Evolutionary conservation across 495 filamentous ascomycete genomes (phyloP), one percentile per base, ranked within the genome.

Genomic region (Aspergillus egyptiacus): DNA sequence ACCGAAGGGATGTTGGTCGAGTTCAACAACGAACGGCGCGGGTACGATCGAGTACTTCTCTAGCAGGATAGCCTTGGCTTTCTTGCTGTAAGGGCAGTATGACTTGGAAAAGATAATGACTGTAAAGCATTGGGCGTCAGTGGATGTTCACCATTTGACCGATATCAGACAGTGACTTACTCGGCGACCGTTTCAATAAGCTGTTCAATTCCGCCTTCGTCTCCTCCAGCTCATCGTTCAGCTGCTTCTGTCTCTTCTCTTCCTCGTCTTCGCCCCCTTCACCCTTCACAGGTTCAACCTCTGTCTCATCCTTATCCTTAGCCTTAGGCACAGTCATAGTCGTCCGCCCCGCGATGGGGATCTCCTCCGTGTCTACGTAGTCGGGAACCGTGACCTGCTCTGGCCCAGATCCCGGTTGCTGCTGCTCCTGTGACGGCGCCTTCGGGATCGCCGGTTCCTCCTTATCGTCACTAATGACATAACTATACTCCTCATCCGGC

Each of bases 71-170:
- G 67, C 65, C 66, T 98, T 98, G 11, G 91, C 93, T 54, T 76
- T 80, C 51, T 76, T 78, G 35, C 90, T 96, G 71, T 80, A 82
- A 0, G 85, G 88, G 67, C 93, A 98, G 67, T 88, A 95, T 1
- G 85, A 81, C 66, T 97, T 97, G 46, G 89, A 95, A 72, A 97
- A 96, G 43, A 98, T 87, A 58, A 96, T 87, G 40, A 96, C 86
- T 90, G 59, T 37, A 15, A 13, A 48, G 27, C 13, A 4, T 25
- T 2, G 34, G 49, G 25, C 19, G 33, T 6, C n/a, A 18, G 10
- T 28, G 3, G 11, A 39, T 3, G 10, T n/a, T 7, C 36, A 7
- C 34, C 14, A 41, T n/a, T 50, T 37, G 42, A 20, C 24, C 3
- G 53, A 25, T 41, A 6, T n/a, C 6, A 38, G 34, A 36, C 10